Evolutionary conservation across 1,284 basidiomycete species (phyloP), one percentile per base, ranked within the genome.

Genomic region (Boletellus deceptivus): DNA sequence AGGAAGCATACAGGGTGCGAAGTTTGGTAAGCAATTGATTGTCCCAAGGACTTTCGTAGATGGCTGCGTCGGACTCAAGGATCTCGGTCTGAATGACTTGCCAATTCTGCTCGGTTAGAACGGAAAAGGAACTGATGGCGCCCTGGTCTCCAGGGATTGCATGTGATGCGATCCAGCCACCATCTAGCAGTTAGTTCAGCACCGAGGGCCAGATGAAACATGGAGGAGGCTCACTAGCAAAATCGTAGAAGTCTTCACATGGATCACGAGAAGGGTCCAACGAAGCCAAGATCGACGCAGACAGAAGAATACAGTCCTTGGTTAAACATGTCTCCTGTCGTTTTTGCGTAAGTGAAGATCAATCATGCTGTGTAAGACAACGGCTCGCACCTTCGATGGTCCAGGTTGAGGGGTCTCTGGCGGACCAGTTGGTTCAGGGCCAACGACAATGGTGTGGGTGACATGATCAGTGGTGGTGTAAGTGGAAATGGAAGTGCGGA

Each of bases 161-260:
- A 65, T 95, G 84, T 0, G 75, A 71, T 45, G 80, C 80, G 24
- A 89, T 75, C 93, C 93, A 98, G 22, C 91, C 91, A 20, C 91
- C 91, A 59, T 82, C 83, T 90, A 41, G 34, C 9, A 13, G 10
- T 24, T 37, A 20, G 31, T 34, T 58, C 49, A 48, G 46, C 29
- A n/a, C 17, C 39, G 39, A 27, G 22, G 41, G 36, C 43, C 43
- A 43, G 25, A 11, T 31, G 52, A 43, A 43, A 38, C 38, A 47
- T 49, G 38, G 45, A 16, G 13, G 36, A 10, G 13, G 77, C 84
- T 63, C 61, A 92, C 91, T 92, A 16, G 92, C 83, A 71, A 89
- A 99, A 56, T 88, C 80, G 68, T 96, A 98, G 68, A 98, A 98
- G 71, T 95, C 88, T 59, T 98, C 91, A 72, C 96, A 99, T 0